These are phyloP conservation scores for Hyparrhenia diplandra DNA, from an alignment of 176 grass and related monocot genomes.

Conservation along the genomic window DNA sequence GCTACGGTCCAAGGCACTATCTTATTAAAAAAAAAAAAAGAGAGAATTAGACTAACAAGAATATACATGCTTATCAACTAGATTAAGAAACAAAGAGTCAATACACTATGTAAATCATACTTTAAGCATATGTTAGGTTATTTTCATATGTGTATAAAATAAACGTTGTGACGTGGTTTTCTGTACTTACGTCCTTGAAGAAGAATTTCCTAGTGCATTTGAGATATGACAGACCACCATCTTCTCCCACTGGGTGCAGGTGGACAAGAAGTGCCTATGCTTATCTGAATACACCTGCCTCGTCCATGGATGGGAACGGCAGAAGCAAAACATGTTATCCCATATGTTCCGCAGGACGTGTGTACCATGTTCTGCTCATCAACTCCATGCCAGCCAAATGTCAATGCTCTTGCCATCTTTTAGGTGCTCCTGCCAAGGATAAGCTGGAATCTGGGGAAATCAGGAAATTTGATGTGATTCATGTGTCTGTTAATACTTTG, in stretches of 20 bases:
- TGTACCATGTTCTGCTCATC: slow-evolving; percentile 13
- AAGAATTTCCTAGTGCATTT: slow-evolving; percentile 1
- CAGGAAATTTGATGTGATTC: slow-evolving; percentile 2
- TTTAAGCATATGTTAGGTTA: not conserved
- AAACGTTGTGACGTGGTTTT: not conserved
- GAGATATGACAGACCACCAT: slow-evolving; percentile 27
- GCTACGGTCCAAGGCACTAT: too few species aligned
- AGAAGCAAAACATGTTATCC: slow-evolving; percentile 16
- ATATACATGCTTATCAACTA: too few species aligned
- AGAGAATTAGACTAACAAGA: too few species aligned
- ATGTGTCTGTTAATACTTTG: slow-evolving; percentile 9
- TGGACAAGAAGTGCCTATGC: slow-evolving; percentile 81
- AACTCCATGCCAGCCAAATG: not conserved
- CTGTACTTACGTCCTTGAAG: not conserved
- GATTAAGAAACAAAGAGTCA: too few species aligned
- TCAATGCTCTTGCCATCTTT: slow-evolving; percentile 22
- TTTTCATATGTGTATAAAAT: not conserved
- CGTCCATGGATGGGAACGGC: slow-evolving; percentile 41
- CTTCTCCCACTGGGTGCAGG: slow-evolving; percentile 52
- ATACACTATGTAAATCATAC: too few species aligned
- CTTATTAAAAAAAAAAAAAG: too few species aligned
- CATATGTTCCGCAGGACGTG: slow-evolving; percentile 52
- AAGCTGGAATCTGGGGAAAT: not conserved
- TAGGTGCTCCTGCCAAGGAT: slow-evolving; percentile 8
- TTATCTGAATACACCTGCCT: slow-evolving; percentile 75